Evolutionary conservation across 352 stramenopile genomes (phyloP), one percentile per base, ranked within the genome.

Genomic region (Globisporangium echinulatum): DNA sequence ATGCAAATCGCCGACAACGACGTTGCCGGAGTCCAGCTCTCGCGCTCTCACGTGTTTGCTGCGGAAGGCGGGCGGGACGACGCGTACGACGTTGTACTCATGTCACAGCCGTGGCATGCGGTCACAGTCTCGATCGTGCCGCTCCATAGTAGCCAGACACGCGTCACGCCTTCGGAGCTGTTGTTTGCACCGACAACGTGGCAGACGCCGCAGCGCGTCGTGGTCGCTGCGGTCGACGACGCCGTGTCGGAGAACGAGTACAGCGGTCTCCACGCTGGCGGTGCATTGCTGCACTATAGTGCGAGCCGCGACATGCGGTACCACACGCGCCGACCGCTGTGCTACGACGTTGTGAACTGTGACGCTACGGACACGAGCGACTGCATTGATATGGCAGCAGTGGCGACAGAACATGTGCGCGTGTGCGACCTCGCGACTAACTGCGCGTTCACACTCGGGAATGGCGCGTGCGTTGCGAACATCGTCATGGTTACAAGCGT

Each of bases 1-100:
- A 68, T 92, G 25, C 76, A 87, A 51, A 85, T 92, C 48, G 66
- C 83, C 7, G 82, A 92, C 65, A 85, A 92, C 51, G 82, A 92
- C 50, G 55, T 73, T 3, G 68, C 82, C 0, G 69, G 78, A 2
- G 64, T 90, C 14, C 59, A 64, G 9, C 63, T 90, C 3, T 87
- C 80, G 1, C 73, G 82, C 19, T 60, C 67, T 6, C 79, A 90
- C 38, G 33, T 88, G 53, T 90, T 83, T 58, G 63, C 83, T 0
- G 78, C 62, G 5, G 82, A 92, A 70, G 79, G 79, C 10, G 75
- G 76, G 1, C 64, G 68, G 5, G 63, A 73, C 5, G 82, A 92
- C 54, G 72, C 58, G 15, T 92, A 90, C 54, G 58, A 75, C 0
- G 58, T 92, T 1, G 71, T 83, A 15, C 58, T 92, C 17, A 77